These are phyloP conservation scores for Colletotrichum sp. DNA, from an alignment of 2,329 filamentous ascomycete genomes.

Conservation along the genomic window DNA sequence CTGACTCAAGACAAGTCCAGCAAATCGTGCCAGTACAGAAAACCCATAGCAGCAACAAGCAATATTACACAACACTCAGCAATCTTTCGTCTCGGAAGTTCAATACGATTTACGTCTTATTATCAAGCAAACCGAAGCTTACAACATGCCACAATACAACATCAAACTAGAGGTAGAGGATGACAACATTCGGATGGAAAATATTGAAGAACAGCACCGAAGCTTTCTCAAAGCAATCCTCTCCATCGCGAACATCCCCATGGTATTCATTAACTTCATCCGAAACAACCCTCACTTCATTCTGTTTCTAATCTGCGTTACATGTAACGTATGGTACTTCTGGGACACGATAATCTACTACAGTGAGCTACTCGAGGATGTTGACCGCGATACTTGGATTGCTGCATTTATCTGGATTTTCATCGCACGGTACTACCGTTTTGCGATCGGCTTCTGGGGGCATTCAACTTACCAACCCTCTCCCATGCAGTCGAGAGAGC, in stretches of 20 bases:
- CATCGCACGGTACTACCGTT: background rate
- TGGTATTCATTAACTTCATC: background rate
- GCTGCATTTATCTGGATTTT: background rate
- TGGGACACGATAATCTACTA: background rate
- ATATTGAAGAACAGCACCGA: background rate
- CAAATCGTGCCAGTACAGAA: background rate
- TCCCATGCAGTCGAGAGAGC: slow-evolving; percentile 28
- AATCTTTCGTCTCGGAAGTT: background rate
- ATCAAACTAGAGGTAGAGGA: background rate
- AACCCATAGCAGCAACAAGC: background rate
- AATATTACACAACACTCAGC: background rate
- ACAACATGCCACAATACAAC: background rate
- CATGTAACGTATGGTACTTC: background rate
- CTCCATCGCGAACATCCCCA: background rate
- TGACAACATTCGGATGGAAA: background rate
- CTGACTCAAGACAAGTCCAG: background rate
- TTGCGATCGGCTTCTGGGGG: background rate
- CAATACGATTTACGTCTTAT: background rate
- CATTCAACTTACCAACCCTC: slow-evolving; percentile 42
- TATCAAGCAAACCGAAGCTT: background rate
- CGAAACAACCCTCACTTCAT: background rate
- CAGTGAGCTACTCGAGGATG: background rate
- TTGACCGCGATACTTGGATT: background rate
- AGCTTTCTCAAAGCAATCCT: background rate
- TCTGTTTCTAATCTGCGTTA: background rate